Conservation (phyloP, 2,329 filamentous ascomycete genomes). For the Apiospora kogelbergensis region DNA sequence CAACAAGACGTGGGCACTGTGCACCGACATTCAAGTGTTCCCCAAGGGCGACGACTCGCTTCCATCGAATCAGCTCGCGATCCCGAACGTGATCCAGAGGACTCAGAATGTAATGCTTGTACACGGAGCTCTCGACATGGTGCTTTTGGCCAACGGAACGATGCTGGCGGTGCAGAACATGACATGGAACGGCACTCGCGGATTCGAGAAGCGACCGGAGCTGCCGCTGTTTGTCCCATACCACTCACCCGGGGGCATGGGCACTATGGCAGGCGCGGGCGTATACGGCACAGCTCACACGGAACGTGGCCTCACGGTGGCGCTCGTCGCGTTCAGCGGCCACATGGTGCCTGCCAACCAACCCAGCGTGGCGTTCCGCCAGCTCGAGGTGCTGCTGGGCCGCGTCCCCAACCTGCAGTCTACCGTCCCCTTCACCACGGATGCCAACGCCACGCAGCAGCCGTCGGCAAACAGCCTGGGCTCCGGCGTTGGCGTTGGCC, state of each 20-base stretch:
- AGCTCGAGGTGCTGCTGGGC: conserved; percentile 75
- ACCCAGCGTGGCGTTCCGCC: conserved; percentile 66
- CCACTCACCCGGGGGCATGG: conserved; percentile 40
- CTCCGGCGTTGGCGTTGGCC: neutral
- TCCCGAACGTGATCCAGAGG: conserved; percentile 71
- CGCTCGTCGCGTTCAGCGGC: conserved; percentile 52
- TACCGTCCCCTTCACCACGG: conserved; percentile 27
- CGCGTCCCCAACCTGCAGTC: conserved; percentile 49
- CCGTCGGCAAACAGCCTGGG: neutral
- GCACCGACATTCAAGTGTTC: conserved; percentile 34
- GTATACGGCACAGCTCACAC: conserved; percentile 69
- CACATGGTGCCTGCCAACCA: conserved; percentile 71
- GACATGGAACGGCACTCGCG: conserved; percentile 72
- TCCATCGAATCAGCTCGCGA: conserved; percentile 54
- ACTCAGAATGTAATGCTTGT: conserved; percentile 73
- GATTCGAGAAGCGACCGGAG: conserved; percentile 62
- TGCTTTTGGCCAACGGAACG: conserved; percentile 68
- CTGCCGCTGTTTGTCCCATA: conserved; percentile 70
- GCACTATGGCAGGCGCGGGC: conserved; percentile 58
- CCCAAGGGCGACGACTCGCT: conserved; percentile 48
- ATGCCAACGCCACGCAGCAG: conserved; percentile 24
- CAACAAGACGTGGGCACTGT: conserved; percentile 30
- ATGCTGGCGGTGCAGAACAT: conserved; percentile 77
- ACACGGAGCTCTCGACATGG: conserved; percentile 69
- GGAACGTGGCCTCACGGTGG: conserved; percentile 75